A percentile compares a stretch with the other conserved stretches of the same genome.
Conservation (phyloP, 768 basidiomycete species). For the Lactifluus piperatus region DNA sequence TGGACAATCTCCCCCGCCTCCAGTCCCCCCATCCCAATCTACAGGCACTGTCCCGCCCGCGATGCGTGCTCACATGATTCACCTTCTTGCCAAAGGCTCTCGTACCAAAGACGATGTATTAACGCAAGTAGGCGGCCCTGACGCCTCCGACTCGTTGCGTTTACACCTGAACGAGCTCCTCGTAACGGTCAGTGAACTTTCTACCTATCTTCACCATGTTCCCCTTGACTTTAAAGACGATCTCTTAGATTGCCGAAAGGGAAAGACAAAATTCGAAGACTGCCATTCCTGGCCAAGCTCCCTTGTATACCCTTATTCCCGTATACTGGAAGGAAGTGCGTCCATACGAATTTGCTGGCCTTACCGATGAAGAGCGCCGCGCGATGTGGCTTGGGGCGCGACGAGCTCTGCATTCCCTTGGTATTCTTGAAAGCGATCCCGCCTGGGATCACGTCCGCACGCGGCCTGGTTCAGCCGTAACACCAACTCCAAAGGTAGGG, state of each 20-base stretch:
- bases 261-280: conserved; percentile 5
- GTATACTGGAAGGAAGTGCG: conserved; percentile 60
- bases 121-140: conserved; percentile 38
- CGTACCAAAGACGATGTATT: conserved; percentile 33
- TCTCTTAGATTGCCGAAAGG: conserved; percentile 16
- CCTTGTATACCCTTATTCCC: conserved; percentile 44
- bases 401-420: conserved; percentile 37
- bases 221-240: not conserved
- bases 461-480: conserved; percentile 1
- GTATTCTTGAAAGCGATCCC: conserved; percentile 51
- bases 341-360: conserved; percentile 51
- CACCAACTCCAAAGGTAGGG: not conserved
- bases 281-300: conserved; percentile 2
- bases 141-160: conserved; percentile 28
- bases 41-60: conserved; percentile 14
- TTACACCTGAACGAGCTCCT: conserved; percentile 41
- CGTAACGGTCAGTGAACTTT: conserved; percentile 35
- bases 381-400: conserved; percentile 47
- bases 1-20: conserved; percentile 25
- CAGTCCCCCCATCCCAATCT: conserved; percentile 9
- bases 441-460: conserved; percentile 48
- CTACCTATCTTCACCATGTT: not conserved
- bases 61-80: conserved; percentile 39
- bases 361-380: conserved; percentile 40
- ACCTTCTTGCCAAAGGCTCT: conserved; percentile 43